Percentiles rank a stretch among this genome's conserved stretches.
These are phyloP conservation scores for Chondrostereum purpureum DNA, from an alignment of 1,284 basidiomycete species.

Conservation along the genomic window DNA sequence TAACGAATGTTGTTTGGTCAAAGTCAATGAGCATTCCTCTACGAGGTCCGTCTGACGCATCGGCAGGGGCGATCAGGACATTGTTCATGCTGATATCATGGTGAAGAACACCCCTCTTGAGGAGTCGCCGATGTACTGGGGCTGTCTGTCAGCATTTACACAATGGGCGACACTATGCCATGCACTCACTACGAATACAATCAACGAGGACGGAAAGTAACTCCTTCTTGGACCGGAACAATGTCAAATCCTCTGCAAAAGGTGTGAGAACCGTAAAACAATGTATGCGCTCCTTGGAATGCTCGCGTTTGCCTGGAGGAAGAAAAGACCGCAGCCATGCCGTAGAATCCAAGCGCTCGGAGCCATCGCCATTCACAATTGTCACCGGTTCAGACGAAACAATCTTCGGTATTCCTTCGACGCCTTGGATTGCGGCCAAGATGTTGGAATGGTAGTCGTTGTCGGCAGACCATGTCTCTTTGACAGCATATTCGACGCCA, in stretches of 20 bases:
- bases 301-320: not conserved
- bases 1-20: too few relatives aligned
- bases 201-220: not conserved
- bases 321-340: not conserved
- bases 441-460: not conserved
- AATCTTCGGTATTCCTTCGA: not conserved
- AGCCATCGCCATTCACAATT: not conserved
- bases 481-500: not conserved
- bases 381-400: not conserved
- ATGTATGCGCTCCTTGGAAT: not conserved
- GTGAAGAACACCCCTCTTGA: not conserved
- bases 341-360: not conserved
- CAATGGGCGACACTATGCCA: too few relatives aligned
- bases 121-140: not conserved
- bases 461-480: not conserved
- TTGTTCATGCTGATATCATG: not conserved
- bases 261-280: not conserved
- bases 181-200: too few relatives aligned
- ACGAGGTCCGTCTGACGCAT: not conserved
- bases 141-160: too few relatives aligned
- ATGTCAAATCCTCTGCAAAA: not conserved
- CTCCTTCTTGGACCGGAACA: not conserved
- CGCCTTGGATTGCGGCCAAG: not conserved
- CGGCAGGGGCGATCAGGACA: not conserved
- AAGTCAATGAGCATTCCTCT: not conserved